Base-by-base conservation (phyloP, 768 basidiomycete species). In the Sutorius australiensis region DNA sequence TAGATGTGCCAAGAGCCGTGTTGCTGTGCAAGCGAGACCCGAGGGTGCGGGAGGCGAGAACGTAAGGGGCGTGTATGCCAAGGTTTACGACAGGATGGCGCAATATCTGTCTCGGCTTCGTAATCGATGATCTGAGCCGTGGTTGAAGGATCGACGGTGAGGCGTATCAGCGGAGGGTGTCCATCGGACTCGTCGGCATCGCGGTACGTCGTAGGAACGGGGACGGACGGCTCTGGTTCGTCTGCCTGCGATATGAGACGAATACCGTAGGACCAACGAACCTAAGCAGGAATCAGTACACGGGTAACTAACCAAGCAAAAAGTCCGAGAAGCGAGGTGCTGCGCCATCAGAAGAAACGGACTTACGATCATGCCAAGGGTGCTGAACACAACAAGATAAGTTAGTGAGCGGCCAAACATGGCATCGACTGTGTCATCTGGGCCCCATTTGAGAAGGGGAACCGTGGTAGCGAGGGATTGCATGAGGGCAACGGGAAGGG, bases 201-300 rank as follows among this genome's bases (percentile, higher is more conserved):
- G 7, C 48, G 53, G 19, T 66, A 60, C 1, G 36, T 39, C 2
- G 51, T 32, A 2, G 48, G 33, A 6, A 28, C 27, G 14, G 56
- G 40, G 3, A 21, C 5, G 34, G 44, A 17, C 13, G 52, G 1
- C 3, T 60, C 58, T 13, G 50, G 51, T 11, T 63, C 57, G 19
- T 61, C 44, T 2, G 34, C 87, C 51, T 80, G 81, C 0, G 89
- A 79, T 8, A 97, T 77, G 0, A 95, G 76, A 46, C 79, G 81
- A n/a, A 97, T 86, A 17, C 94, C 94, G 67, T 89, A 92, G 49
- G 91, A 94, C 89, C 95, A 98, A 14, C 95, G 87, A 30, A 97
- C 72, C 91, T 91, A 50, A 53, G 12, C 9, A 11, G 16, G 0
- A 6, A n/a, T 46, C 5, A 37, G 13, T 6, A 43, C n/a, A 17